These are phyloP conservation scores for Cucumis melo DNA, from an alignment of 306 rosid genomes.

Conservation along the genomic window DNA sequence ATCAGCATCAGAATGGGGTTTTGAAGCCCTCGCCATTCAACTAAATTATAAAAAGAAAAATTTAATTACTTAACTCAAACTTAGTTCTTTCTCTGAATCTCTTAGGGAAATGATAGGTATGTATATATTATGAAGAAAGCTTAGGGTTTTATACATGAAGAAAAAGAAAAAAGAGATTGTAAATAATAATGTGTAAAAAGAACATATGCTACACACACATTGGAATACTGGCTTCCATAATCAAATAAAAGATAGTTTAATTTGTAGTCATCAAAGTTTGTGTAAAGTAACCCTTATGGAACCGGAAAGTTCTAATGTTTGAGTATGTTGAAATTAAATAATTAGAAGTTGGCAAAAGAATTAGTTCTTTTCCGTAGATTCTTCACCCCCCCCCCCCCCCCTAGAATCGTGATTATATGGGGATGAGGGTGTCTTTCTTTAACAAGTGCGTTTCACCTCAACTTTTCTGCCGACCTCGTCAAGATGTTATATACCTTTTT, in stretches of 20 bases:
- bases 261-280: not conserved
- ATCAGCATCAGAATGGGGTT: not conserved
- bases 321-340: no score
- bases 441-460: no score
- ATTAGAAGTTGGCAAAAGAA: not conserved
- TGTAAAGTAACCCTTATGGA: not conserved
- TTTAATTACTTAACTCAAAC: not conserved
- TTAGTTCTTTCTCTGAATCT: not conserved
- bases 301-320: not conserved
- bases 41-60: not conserved
- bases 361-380: not conserved
- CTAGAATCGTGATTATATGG: no score
- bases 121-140: not conserved
- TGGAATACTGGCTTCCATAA: not conserved
- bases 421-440: no score
- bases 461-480: no score
- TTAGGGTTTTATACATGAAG: not conserved
- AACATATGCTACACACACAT: not conserved
- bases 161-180: not conserved
- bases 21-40: not conserved
- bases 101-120: not conserved
- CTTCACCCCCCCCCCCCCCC: no score
- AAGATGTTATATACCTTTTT: no score
- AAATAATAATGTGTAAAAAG: not conserved
- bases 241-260: not conserved